Evolutionary conservation across 768 basidiomycete genomes (phyloP).

Genomic region (Steccherinum ochraceum): DNA sequence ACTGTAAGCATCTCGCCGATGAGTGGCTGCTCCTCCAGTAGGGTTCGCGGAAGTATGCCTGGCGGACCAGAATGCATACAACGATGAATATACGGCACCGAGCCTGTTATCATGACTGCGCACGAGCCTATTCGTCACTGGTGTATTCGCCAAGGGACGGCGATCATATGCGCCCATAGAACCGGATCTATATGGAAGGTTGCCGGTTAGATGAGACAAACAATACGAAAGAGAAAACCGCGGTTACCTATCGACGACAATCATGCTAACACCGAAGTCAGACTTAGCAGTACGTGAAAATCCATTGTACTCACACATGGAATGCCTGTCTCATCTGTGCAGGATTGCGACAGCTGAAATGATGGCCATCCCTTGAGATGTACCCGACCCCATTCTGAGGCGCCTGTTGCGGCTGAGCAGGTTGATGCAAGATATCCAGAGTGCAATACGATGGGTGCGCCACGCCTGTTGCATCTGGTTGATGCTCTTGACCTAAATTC

Average conservation of each 20-base stretch:
- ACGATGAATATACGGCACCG: conserved; percentile 52
- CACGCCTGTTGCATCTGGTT: conserved; percentile 27
- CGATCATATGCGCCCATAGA: conserved; percentile 43
- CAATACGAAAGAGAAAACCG: conserved; percentile 3
- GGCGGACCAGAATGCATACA: conserved; percentile 51
- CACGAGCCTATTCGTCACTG: conserved; percentile 32
- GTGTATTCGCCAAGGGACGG: conserved; percentile 38
- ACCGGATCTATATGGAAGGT: conserved; percentile 41
- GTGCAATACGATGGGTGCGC: conserved; percentile 49
- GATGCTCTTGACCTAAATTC: conserved; percentile 43
- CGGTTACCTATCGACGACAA: conserved; percentile 44
- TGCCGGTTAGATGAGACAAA: too few relatives aligned
- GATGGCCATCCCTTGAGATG: conserved; percentile 50
- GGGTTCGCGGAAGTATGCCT: conserved; percentile 32
- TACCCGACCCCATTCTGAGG: conserved; percentile 33
- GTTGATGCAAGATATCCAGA: conserved; percentile 47
- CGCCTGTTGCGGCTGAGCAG: conserved; percentile 21
- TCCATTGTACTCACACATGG: conserved; percentile 48
- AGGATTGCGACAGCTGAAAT: conserved; percentile 49
- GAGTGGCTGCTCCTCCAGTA: conserved; percentile 16
- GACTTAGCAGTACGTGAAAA: too few relatives aligned
- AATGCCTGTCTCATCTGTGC: conserved; percentile 45
- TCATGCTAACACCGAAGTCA: conserved; percentile 44
- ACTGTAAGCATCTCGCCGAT: conserved; percentile 49
- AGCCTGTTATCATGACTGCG: conserved; percentile 39